Evolutionary conservation across 176 grass and related monocot genomes (phyloP).

Genomic region (Dactylis glomerata): DNA sequence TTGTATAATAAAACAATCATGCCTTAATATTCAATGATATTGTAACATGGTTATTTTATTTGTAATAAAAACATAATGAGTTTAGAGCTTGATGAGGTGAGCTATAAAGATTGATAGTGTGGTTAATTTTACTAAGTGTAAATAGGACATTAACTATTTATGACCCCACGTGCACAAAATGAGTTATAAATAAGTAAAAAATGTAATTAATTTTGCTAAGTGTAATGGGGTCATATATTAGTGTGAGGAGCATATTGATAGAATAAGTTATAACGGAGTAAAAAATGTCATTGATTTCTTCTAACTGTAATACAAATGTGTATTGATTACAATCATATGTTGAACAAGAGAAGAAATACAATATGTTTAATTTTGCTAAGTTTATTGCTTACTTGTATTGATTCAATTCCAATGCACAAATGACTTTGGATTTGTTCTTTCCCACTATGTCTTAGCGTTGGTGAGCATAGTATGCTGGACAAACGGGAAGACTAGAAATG

Average conservation of each 20-base stretch:
- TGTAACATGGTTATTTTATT: not conserved
- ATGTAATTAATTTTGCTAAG: not conserved
- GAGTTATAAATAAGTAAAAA: not conserved
- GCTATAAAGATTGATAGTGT: not conserved
- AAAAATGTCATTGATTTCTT: not conserved
- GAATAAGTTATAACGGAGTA: not conserved
- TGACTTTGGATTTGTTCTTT: too few species aligned
- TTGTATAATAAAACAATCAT: not conserved
- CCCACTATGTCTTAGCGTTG: too few species aligned
- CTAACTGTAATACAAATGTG: not conserved
- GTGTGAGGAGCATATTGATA: not conserved
- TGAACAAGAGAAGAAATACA: not conserved
- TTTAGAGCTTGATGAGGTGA: not conserved
- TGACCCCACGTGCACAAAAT: not conserved
- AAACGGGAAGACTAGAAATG: too few species aligned
- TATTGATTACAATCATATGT: too few species aligned
- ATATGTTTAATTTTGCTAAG: not conserved
- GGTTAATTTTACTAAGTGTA: conserved; percentile 3
- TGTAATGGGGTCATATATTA: not conserved
- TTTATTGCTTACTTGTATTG: too few species aligned
- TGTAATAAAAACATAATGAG: not conserved
- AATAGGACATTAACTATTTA: not conserved
- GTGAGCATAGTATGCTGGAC: too few species aligned
- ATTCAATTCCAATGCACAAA: too few species aligned
- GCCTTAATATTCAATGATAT: not conserved